Conservation (phyloP, 2,329 filamentous ascomycete species). For the Xylariaceae sp. region DNA sequence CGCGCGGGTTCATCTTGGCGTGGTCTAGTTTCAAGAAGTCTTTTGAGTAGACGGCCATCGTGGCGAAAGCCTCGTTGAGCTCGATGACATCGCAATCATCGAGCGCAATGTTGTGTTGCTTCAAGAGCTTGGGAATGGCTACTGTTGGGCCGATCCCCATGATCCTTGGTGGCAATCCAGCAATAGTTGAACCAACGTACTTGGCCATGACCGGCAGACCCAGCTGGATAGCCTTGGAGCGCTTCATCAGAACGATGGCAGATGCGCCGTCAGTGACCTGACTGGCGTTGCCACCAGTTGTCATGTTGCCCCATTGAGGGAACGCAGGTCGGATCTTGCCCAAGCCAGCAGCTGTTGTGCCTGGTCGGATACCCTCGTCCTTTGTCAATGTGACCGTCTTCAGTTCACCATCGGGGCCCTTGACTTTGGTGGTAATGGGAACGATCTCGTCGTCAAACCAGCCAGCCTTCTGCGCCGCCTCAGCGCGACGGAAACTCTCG, state of each 20-base stretch:
- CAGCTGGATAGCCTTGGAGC: conserved; percentile 80
- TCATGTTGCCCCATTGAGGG: conserved; percentile 80
- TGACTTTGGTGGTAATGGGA: conserved; percentile 77
- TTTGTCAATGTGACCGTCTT: conserved; percentile 75
- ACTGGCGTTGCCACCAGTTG: conserved; percentile 89
- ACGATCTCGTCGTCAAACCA: conserved; percentile 93
- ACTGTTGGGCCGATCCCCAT: conserved; percentile 89
- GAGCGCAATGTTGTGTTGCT: conserved; percentile 72
- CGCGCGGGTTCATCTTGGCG: conserved; percentile 76
- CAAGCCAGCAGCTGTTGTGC: conserved; percentile 81
- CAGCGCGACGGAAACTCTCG: conserved; percentile 83
- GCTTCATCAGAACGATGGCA: conserved; percentile 89
- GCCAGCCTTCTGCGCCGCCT: conserved; percentile 85
- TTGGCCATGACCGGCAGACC: conserved; percentile 92
- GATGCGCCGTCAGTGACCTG: conserved; percentile 95
- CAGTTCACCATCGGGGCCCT: conserved; percentile 77
- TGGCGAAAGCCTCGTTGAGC: conserved; percentile 96
- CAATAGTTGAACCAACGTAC: conserved; percentile 87
- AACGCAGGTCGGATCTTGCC: conserved; percentile 87
- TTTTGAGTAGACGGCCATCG: conserved; percentile 94
- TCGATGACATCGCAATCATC: conserved; percentile 87
- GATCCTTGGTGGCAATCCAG: conserved; percentile 86
- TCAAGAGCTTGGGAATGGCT: conserved; percentile 78
- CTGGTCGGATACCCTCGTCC: conserved; percentile 88
- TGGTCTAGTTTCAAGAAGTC: conserved; percentile 68